Conservation (phyloP, 2,329 filamentous ascomycete species). For the Cryphonectria radicalis region DNA sequence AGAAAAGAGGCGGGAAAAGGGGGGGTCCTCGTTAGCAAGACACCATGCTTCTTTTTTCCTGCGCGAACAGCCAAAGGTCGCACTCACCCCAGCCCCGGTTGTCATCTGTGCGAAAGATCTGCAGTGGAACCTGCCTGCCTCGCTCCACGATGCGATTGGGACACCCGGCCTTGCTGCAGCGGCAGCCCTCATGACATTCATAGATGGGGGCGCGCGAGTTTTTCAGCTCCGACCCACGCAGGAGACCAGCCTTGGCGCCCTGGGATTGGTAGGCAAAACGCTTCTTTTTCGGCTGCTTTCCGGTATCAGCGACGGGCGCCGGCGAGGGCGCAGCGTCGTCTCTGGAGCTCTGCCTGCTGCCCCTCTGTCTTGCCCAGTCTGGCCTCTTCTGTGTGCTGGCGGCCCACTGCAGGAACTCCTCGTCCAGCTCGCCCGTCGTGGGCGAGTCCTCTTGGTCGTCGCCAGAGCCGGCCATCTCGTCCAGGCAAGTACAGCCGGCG, state of each 20-base stretch:
- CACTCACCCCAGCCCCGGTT: slow-evolving; percentile 73
- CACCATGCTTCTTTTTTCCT: background rate
- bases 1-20: background rate
- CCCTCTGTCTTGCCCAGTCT: slow-evolving; percentile 20
- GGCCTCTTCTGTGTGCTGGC: slow-evolving; percentile 27
- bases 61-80: background rate
- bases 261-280: slow-evolving; percentile 68
- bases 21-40: background rate
- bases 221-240: slow-evolving; percentile 56
- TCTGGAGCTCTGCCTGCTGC: slow-evolving; percentile 16
- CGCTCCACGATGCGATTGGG: slow-evolving; percentile 78
- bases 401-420: slow-evolving; percentile 23
- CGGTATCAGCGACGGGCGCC: background rate
- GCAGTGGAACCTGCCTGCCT: slow-evolving; percentile 70
- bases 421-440: slow-evolving; percentile 45
- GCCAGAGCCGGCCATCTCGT: slow-evolving; percentile 57
- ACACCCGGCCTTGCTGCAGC: slow-evolving; percentile 62
- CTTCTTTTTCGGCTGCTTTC: slow-evolving; percentile 35
- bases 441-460: slow-evolving; percentile 60
- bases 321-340: slow-evolving; percentile 12
- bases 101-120: slow-evolving; percentile 75
- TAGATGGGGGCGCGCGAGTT: slow-evolving; percentile 69
- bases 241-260: slow-evolving; percentile 55
- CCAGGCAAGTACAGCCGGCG: slow-evolving; percentile 68
- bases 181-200: slow-evolving; percentile 77